Conservation (phyloP, 1,139 yeast genomes). For the Taiozyma sp. region DNA sequence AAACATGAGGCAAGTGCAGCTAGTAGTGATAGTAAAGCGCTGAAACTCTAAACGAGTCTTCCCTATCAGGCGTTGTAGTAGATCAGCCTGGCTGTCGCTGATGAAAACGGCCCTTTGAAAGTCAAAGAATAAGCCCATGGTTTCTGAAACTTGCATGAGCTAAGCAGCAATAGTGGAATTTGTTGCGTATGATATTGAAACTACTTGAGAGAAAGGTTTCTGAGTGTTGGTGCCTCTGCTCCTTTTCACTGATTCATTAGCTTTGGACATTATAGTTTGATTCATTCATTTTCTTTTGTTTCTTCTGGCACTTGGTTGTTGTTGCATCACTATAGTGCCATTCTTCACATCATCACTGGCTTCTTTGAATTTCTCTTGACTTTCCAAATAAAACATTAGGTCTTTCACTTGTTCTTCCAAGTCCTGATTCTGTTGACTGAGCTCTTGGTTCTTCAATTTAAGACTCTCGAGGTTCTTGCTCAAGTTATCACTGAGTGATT, state of each 20-base stretch:
- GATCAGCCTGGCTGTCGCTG: no score
- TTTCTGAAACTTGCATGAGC: no score
- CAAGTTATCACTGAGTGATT: conserved; percentile 50
- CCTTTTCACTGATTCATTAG: not conserved
- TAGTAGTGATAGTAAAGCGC: no score
- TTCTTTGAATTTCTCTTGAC: conserved; percentile 65
- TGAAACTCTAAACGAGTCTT: no score
- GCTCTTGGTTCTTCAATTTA: conserved; percentile 32
- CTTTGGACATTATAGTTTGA: not conserved
- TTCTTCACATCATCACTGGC: conserved; percentile 69
- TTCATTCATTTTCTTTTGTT: not conserved
- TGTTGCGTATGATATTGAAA: no score
- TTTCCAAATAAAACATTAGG: conserved; percentile 75
- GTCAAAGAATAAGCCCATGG: no score
- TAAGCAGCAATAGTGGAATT: no score
- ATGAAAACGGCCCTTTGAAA: no score
- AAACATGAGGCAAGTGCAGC: no score
- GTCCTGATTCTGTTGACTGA: conserved; percentile 40
- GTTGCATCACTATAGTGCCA: conserved; percentile 52
- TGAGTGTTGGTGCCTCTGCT: no score
- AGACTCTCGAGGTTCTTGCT: conserved; percentile 52
- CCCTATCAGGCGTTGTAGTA: no score
- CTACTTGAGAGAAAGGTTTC: no score
- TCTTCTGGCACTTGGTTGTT: not conserved
- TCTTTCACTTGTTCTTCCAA: conserved; percentile 71